Conservation (phyloP, 306 rosid species). For the Lotus japonicus region DNA sequence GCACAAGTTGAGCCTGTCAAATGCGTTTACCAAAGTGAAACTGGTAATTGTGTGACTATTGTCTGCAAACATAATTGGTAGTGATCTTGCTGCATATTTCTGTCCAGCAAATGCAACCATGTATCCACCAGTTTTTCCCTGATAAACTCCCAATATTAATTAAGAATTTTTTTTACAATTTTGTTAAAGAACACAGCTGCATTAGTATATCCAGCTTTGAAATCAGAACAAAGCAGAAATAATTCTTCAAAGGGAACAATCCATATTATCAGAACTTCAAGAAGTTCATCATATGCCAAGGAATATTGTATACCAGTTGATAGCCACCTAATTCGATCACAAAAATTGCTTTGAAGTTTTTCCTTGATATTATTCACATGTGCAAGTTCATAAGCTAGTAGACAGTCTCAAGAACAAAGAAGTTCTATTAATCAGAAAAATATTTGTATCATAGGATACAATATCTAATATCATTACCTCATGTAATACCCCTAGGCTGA, state of each 20-base stretch:
- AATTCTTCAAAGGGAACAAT: background rate
- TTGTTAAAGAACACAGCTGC: background rate
- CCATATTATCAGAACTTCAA: no score
- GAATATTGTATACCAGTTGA: background rate
- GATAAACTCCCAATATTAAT: background rate
- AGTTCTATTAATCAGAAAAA: background rate
- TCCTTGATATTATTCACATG: background rate
- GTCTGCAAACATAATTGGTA: constrained; percentile 60
- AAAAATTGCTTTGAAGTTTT: background rate
- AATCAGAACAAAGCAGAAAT: constrained; percentile 3
- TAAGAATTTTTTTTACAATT: background rate
- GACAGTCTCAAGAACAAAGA: background rate
- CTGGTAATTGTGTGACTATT: constrained; percentile 49
- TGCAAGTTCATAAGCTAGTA: background rate
- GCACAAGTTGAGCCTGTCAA: background rate
- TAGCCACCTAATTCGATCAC: background rate
- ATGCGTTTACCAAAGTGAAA: constrained; percentile 66
- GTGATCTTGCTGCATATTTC: constrained; percentile 93
- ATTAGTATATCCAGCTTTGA: background rate
- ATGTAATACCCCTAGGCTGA: background rate
- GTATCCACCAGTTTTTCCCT: constrained; percentile 42
- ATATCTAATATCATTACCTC: background rate
- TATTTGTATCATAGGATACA: background rate
- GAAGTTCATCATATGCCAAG: background rate
- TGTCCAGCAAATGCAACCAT: constrained; percentile 96